Evolutionary conservation across 2,329 filamentous ascomycete species (phyloP).

Genomic region (Pestalotiopsis sp.): DNA sequence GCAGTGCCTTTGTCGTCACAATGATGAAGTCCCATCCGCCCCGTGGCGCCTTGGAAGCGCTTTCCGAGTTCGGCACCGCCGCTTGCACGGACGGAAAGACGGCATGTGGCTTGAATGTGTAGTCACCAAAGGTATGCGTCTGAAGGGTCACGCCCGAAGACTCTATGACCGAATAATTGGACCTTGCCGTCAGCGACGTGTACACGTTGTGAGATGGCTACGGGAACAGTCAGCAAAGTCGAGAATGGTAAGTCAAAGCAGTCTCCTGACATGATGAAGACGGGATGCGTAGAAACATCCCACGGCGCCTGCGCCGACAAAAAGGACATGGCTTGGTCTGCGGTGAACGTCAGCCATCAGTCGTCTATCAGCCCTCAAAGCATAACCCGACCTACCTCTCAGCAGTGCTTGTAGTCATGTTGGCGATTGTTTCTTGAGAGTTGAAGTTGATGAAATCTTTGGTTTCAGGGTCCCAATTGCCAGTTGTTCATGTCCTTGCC

Average conservation of each 20-base stretch:
- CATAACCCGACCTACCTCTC: background rate
- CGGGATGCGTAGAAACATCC: conserved; percentile 75
- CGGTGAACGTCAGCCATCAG: background rate
- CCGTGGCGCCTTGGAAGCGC: conserved; percentile 18
- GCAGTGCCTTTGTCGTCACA: conserved; percentile 72
- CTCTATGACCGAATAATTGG: conserved; percentile 70
- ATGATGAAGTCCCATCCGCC: conserved; percentile 66
- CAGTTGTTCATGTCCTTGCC: background rate
- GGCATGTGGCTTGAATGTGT: conserved; percentile 62
- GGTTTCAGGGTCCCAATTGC: background rate
- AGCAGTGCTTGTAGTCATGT: background rate
- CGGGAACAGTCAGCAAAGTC: background rate
- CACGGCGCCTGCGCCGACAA: conserved; percentile 72
- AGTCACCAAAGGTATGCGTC: conserved; percentile 70
- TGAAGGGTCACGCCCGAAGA: conserved; percentile 64
- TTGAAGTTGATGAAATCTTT: background rate
- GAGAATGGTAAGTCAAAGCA: background rate
- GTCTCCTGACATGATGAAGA: conserved; percentile 57
- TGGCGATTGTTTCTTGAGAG: background rate
- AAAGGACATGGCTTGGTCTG: conserved; percentile 61
- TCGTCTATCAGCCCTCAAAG: background rate
- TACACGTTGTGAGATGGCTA: conserved; percentile 54
- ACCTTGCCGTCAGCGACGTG: conserved; percentile 73
- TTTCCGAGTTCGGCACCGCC: conserved; percentile 41
- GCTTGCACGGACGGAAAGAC: conserved; percentile 65